Percentiles rank a stretch among this genome's conserved stretches.
Evolutionary conservation across 179 eudicot species (phyloP).

Genomic region (Beta lomatogona): DNA sequence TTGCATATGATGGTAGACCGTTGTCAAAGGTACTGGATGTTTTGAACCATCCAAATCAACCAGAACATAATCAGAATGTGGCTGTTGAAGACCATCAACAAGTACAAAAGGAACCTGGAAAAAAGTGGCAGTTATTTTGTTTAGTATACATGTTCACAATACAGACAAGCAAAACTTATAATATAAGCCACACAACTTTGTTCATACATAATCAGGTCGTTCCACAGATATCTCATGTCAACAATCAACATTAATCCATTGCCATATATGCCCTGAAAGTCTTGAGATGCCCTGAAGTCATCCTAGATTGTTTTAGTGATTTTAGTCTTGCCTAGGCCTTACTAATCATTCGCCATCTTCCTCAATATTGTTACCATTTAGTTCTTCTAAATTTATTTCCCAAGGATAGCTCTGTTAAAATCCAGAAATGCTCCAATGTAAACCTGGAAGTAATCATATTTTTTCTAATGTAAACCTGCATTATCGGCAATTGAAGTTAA

Average conservation of each 20-base stretch:
- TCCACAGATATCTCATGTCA: neutral
- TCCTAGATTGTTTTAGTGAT: too few species aligned
- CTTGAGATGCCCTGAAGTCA: too few species aligned
- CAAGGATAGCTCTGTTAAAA: neutral
- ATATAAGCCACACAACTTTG: neutral
- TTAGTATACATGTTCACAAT: neutral
- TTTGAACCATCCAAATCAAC: conserved; percentile 86
- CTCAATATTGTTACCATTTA: neutral
- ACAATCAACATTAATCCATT: too few species aligned
- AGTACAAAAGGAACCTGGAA: conserved; percentile 89
- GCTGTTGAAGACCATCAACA: conserved; percentile 56
- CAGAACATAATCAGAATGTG: conserved; percentile 56
- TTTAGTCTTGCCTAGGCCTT: too few species aligned
- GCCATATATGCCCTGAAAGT: too few species aligned
- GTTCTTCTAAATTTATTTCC: neutral
- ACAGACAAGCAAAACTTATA: neutral
- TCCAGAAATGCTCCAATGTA: neutral
- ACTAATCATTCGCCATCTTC: neutral
- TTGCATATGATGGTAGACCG: conserved; percentile 77
- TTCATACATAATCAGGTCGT: neutral
- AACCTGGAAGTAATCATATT: neutral
- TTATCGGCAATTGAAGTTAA: neutral
- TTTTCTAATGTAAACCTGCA: neutral
- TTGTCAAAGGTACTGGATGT: conserved; percentile 78
- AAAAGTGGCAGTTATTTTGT: neutral